These are phyloP conservation scores for Diaporthe destruens DNA, from an alignment of 2,329 filamentous ascomycete species.

Conservation along the genomic window DNA sequence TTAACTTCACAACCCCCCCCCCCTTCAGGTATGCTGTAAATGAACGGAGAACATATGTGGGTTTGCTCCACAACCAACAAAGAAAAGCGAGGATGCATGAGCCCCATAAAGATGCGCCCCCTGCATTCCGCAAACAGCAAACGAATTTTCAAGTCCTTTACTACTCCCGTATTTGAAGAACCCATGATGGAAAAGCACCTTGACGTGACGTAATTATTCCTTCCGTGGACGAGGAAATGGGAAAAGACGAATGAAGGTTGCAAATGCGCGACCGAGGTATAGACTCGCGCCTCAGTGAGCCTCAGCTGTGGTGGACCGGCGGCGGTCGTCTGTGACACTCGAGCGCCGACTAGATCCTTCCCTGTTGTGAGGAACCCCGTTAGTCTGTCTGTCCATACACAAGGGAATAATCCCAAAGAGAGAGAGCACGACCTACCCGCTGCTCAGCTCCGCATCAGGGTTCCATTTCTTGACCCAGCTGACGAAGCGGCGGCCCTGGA, in stretches of 20 bases:
- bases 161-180: background rate
- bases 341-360: constrained; percentile 16
- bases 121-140: background rate
- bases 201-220: background rate
- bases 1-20: background rate
- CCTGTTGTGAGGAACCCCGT: background rate
- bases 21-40: background rate
- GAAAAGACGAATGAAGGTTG: background rate
- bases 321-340: constrained; percentile 1
- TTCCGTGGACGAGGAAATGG: too few species aligned
- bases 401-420: background rate
- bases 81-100: background rate
- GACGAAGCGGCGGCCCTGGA: constrained; percentile 36
- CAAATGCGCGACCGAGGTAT: too few species aligned
- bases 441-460: constrained; percentile 25
- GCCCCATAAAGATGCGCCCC: too few species aligned
- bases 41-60: background rate
- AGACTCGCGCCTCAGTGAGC: background rate
- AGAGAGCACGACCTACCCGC: background rate
- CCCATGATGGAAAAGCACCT: too few species aligned
- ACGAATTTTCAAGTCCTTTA: background rate
- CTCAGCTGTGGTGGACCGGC: constrained; percentile 24
- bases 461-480: constrained; percentile 38
- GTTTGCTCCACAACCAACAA: background rate
- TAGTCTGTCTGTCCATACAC: background rate